Percentiles rank a stretch among this genome's conserved stretches.
phyloP scores from a whole-genome alignment of 495 filamentous ascomycete genomes.

The Glutinoglossum americanum region DNA sequence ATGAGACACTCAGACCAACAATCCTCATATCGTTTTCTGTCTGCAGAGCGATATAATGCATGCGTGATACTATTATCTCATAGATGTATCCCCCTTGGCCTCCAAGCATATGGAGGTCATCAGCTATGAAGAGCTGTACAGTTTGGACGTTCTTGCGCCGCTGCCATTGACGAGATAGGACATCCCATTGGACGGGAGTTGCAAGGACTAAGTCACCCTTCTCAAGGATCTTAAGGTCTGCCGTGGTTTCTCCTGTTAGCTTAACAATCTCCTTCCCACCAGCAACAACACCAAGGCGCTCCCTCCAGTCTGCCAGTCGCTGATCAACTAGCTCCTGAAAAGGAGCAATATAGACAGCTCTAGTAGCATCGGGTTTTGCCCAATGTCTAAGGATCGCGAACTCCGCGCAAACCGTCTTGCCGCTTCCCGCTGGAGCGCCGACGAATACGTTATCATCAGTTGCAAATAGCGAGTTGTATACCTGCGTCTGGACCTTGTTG shows the following conservation, averaged over 20 bases:
- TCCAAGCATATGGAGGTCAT: slow-evolving; percentile 92
- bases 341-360: slow-evolving; percentile 85
- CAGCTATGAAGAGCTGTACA: slow-evolving; percentile 80
- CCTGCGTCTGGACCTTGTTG: slow-evolving; percentile 95
- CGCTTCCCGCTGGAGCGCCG: slow-evolving; percentile 73
- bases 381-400: slow-evolving; percentile 81
- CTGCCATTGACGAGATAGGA: slow-evolving; percentile 88
- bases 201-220: slow-evolving; percentile 80
- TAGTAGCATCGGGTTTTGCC: slow-evolving; percentile 43
- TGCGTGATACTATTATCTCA: slow-evolving; percentile 86
- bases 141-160: slow-evolving; percentile 83
- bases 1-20: slow-evolving; percentile 73
- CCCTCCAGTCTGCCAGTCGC: slow-evolving; percentile 61
- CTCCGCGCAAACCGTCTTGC: slow-evolving; percentile 93
- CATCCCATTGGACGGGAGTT: slow-evolving; percentile 87
- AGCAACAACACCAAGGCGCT: slow-evolving; percentile 43
- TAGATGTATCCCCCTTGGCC: slow-evolving; percentile 78
- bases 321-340: slow-evolving; percentile 86
- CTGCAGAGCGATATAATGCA: slow-evolving; percentile 89
- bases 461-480: slow-evolving; percentile 78
- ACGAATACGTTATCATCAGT: slow-evolving; percentile 86
- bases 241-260: slow-evolving; percentile 79
- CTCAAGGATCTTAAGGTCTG: slow-evolving; percentile 77
- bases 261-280: slow-evolving; percentile 88
- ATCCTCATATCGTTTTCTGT: slow-evolving; percentile 70